These are phyloP conservation scores for Huntiella decipiens DNA, from an alignment of 2,329 filamentous ascomycete species.

Conservation along the genomic window DNA sequence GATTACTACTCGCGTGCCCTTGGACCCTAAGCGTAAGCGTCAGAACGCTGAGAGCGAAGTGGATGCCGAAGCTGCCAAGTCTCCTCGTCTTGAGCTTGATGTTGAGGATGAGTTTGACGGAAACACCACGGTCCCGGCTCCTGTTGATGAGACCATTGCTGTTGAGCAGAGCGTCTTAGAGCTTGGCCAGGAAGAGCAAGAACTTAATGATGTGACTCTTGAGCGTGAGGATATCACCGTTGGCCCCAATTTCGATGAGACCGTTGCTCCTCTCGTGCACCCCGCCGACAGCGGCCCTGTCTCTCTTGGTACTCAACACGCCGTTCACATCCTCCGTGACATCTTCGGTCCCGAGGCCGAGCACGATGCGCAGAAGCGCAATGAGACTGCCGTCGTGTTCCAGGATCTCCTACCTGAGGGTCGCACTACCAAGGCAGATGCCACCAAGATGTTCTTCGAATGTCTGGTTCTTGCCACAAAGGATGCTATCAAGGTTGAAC, in stretches of 20 bases:
- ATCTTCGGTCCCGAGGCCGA: slow-evolving; percentile 60
- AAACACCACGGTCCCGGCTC: slow-evolving; percentile 17
- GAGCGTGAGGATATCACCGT: slow-evolving; percentile 24
- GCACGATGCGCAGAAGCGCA: slow-evolving; percentile 50
- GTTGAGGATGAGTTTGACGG: slow-evolving; percentile 39
- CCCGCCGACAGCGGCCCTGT: slow-evolving; percentile 72
- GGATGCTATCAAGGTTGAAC: slow-evolving; percentile 93
- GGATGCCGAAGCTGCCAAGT: slow-evolving; percentile 49
- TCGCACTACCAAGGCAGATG: slow-evolving; percentile 67
- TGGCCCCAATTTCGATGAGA: slow-evolving; percentile 57
- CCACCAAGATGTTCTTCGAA: slow-evolving; percentile 99
- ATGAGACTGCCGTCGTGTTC: slow-evolving; percentile 63
- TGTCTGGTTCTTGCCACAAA: slow-evolving; percentile 90
- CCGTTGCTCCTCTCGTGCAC: slow-evolving; percentile 54
- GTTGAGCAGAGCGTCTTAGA: slow-evolving; percentile 46
- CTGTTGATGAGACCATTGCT: slow-evolving; percentile 29
- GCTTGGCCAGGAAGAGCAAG: slow-evolving; percentile 40
- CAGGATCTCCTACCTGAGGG: slow-evolving; percentile 75
- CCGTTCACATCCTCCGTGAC: slow-evolving; percentile 83
- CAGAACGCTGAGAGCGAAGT: slow-evolving; percentile 73
- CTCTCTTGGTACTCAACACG: slow-evolving; percentile 81
- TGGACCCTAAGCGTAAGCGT: slow-evolving; percentile 82
- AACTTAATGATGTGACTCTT: slow-evolving; percentile 26
- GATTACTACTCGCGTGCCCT: slow-evolving; percentile 55
- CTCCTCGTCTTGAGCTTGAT: slow-evolving; percentile 48